Percentiles rank a stretch among this genome's conserved stretches.
These are phyloP conservation scores for Carex pumila DNA, from an alignment of 176 grass and related monocot species.

Conservation along the genomic window DNA sequence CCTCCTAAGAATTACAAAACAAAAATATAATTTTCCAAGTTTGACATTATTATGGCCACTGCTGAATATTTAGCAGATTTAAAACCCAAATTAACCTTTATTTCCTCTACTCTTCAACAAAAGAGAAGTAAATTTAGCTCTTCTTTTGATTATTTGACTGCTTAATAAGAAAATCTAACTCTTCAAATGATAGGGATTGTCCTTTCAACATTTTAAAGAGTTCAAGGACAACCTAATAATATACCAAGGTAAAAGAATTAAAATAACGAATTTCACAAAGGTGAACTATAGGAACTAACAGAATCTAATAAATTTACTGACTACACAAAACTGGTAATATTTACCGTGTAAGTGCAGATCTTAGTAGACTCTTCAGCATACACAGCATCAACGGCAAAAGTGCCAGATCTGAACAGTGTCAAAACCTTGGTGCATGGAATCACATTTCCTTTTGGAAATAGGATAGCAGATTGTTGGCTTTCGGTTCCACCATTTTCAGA, in stretches of 20 bases:
- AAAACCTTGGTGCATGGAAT: constrained; percentile 60
- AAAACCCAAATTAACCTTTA: not conserved
- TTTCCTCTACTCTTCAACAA: not conserved
- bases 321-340: not conserved
- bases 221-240: not conserved
- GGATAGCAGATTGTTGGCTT: constrained; percentile 34
- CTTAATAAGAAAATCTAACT: not conserved
- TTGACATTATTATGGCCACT: not conserved
- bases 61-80: not conserved
- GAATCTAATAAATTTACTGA: not conserved
- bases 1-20: not conserved
- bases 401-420: constrained; percentile 45
- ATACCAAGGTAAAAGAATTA: not conserved
- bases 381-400: constrained; percentile 62
- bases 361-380: constrained; percentile 35
- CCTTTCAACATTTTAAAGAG: not conserved
- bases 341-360: constrained; percentile 75
- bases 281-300: constrained; percentile 8
- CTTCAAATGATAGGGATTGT: not conserved
- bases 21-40: not conserved
- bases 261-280: not conserved
- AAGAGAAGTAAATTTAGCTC: not conserved
- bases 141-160: not conserved
- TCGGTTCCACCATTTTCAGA: constrained; percentile 33
- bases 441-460: constrained; percentile 59